These are phyloP conservation scores for Pichia thaimueangensis DNA, from an alignment of 805 yeast species.

Conservation along the genomic window DNA sequence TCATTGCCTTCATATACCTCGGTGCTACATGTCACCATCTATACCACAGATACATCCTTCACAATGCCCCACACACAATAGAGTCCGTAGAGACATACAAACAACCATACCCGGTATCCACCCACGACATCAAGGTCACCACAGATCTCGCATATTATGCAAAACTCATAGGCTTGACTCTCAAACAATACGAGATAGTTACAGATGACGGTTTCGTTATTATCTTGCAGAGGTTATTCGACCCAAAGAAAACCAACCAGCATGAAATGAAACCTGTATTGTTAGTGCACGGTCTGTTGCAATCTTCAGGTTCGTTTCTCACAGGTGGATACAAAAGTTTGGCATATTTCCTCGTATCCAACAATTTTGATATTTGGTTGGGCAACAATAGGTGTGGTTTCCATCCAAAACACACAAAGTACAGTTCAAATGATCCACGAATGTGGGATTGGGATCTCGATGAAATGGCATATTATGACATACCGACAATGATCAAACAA, in stretches of 20 bases:
- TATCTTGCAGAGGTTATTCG: constrained; percentile 48
- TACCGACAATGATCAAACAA: constrained; percentile 60
- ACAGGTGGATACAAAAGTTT: constrained; percentile 78
- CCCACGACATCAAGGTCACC: constrained; percentile 11
- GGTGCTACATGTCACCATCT: constrained; percentile 4
- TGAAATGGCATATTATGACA: constrained; percentile 75
- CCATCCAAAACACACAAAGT: constrained; percentile 54
- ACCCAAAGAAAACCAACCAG: constrained; percentile 34
- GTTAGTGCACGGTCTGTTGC: constrained; percentile 79
- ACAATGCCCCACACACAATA: neutral
- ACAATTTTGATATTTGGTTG: constrained; percentile 82
- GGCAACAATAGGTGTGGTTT: constrained; percentile 91
- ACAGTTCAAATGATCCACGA: constrained; percentile 35
- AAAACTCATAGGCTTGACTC: constrained; percentile 48
- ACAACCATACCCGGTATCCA: constrained; percentile 29
- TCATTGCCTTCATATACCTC: constrained; percentile 9
- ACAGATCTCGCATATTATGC: constrained; percentile 60
- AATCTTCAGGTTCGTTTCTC: constrained; percentile 79
- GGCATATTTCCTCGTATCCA: constrained; percentile 44
- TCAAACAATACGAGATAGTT: constrained; percentile 51
- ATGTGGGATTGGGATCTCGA: constrained; percentile 94
- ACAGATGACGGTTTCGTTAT: constrained; percentile 79
- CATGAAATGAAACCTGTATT: constrained; percentile 49
- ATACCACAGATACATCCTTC: neutral
- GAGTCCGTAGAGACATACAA: neutral